These are phyloP conservation scores for Conticribra weissflogii DNA, from an alignment of 108 stramenopile genomes.

Conservation along the genomic window DNA sequence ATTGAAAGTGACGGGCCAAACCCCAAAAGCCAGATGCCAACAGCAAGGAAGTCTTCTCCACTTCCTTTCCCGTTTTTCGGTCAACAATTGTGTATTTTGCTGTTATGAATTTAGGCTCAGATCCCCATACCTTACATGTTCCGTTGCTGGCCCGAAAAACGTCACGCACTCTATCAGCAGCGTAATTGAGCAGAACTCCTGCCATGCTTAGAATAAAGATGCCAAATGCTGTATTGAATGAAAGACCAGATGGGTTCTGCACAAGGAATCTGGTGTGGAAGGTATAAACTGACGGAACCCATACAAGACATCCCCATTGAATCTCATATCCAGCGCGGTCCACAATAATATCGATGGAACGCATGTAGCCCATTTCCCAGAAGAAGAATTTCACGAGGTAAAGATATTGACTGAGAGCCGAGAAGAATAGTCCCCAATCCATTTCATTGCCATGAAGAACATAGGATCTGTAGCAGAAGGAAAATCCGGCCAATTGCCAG, in stretches of 20 bases:
- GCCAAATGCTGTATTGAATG: slow-evolving; percentile 50
- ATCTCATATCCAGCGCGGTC: slow-evolving; percentile 95
- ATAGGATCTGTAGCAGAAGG: slow-evolving; percentile 64
- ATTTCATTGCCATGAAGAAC: slow-evolving; percentile 40
- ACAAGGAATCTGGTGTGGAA: slow-evolving; percentile 86
- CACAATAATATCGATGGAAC: slow-evolving; percentile 93
- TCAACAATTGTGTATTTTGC: slow-evolving; percentile 88
- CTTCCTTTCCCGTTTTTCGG: slow-evolving; percentile 53
- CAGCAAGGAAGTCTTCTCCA: slow-evolving; percentile 76
- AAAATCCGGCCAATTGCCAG: slow-evolving; percentile 88
- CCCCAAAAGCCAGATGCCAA: slow-evolving; percentile 91
- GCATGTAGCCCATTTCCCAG: slow-evolving; percentile 99
- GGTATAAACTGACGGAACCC: slow-evolving; percentile 97
- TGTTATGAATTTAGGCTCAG: slow-evolving; percentile 80
- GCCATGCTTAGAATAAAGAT: slow-evolving; percentile 76
- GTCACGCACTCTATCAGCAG: slow-evolving; percentile 95
- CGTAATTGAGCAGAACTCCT: slow-evolving; percentile 92
- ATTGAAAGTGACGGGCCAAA: slow-evolving; percentile 96
- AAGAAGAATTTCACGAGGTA: slow-evolving; percentile 98
- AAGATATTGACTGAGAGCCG: slow-evolving; percentile 59
- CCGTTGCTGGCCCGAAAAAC: slow-evolving; percentile 89
- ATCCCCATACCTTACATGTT: slow-evolving; percentile 89
- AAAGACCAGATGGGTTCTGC: slow-evolving; percentile 80
- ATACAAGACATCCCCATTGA: slow-evolving; percentile 99
- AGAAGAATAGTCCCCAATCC: slow-evolving; percentile 55